phyloP scores from a whole-genome alignment of 148 eudicot genomes.

The Rhododendron williamsianum region DNA sequence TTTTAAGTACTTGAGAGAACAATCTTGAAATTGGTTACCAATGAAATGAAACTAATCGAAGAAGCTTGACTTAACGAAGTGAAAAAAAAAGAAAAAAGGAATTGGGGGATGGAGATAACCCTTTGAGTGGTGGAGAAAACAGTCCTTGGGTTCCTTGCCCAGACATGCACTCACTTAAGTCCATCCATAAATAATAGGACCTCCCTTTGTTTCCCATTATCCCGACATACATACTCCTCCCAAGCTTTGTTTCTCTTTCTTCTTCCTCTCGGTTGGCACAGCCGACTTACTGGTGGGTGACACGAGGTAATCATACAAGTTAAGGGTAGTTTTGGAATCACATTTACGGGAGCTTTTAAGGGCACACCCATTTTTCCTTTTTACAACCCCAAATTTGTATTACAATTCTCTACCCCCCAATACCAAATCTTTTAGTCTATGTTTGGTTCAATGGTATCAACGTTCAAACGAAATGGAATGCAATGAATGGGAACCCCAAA shows the following conservation, averaged over 20 bases:
- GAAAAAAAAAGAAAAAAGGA: background rate
- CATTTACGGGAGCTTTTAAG: background rate
- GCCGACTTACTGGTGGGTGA: background rate
- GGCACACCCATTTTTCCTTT: background rate
- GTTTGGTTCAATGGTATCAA: background rate
- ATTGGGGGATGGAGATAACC: slow-evolving; percentile 27
- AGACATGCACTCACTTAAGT: slow-evolving; percentile 93
- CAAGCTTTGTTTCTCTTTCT: background rate
- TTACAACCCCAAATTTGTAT: background rate
- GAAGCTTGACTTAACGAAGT: background rate
- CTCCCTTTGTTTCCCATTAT: slow-evolving; percentile 82
- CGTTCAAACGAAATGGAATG: background rate
- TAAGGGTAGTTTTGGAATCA: background rate
- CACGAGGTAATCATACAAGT: background rate
- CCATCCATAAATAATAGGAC: slow-evolving; percentile 95
- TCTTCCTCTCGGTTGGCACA: background rate
- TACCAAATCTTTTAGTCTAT: background rate
- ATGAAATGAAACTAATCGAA: background rate
- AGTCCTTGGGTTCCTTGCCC: slow-evolving; percentile 73
- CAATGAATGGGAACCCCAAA: background rate
- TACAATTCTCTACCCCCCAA: background rate
- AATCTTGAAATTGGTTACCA: background rate
- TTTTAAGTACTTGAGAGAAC: background rate
- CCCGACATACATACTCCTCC: slow-evolving; percentile 60
- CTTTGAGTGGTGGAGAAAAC: slow-evolving; percentile 86